These are phyloP conservation scores for Aspergillus homomorphus DNA, from an alignment of 495 filamentous ascomycete genomes.

Conservation along the genomic window DNA sequence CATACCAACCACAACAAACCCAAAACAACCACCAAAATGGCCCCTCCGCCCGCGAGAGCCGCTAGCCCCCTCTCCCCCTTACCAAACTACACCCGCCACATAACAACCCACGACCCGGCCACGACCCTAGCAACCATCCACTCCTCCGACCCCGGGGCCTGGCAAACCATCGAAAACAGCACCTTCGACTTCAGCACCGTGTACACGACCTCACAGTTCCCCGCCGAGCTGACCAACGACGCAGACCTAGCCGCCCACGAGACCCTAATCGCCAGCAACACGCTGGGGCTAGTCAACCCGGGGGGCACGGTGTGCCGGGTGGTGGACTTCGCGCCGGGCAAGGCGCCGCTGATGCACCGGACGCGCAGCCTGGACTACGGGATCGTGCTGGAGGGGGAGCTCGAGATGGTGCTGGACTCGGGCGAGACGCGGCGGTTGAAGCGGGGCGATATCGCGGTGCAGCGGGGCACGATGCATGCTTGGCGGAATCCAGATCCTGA, in stretches of 20 bases:
- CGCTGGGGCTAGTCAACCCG: conserved; percentile 49
- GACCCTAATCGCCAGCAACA: conserved; percentile 31
- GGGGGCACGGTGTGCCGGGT: conserved; percentile 49
- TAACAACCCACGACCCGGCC: conserved; percentile 39
- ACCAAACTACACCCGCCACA: conserved; percentile 34
- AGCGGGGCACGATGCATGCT: conserved; percentile 54
- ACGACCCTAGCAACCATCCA: conserved; percentile 31
- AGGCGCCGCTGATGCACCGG: conserved; percentile 63
- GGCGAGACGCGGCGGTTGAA: conserved; percentile 59
- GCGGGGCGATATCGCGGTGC: conserved; percentile 68
- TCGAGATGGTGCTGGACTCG: conserved; percentile 73
- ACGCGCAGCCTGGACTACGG: conserved; percentile 74
- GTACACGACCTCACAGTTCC: conserved; percentile 54
- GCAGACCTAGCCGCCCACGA: conserved; percentile 41
- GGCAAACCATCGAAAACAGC: conserved; percentile 20
- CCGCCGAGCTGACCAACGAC: conserved; percentile 53
- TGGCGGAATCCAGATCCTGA: conserved; percentile 39
- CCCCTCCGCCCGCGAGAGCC: too few relatives aligned
- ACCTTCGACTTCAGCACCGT: conserved; percentile 31
- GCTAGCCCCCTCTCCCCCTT: conserved; percentile 21
- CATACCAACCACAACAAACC: too few relatives aligned
- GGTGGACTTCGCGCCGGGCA: conserved; percentile 65
- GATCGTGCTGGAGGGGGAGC: conserved; percentile 68
- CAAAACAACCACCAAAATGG: too few relatives aligned
- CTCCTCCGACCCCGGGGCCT: conserved; percentile 19